phyloP scores from a whole-genome alignment of 2,329 filamentous ascomycete genomes.

The Penicillium sp. region DNA sequence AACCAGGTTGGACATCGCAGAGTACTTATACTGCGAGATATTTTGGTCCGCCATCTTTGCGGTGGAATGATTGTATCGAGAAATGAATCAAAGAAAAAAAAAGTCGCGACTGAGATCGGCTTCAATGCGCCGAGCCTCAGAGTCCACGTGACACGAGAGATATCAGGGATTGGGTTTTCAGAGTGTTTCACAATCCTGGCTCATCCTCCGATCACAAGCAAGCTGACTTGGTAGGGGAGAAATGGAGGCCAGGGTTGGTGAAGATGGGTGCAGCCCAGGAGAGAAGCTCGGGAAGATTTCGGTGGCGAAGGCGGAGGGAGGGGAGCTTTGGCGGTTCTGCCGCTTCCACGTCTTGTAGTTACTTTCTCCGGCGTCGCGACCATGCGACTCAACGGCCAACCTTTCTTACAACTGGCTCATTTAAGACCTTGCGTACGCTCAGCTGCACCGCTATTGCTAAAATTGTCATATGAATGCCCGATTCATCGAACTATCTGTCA shows the following conservation, averaged over 20 bases:
- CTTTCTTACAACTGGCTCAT: conserved; percentile 5
- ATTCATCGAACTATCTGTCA: conserved; percentile 31
- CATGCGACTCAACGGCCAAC: conserved; percentile 28
- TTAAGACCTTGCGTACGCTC: conserved; percentile 10
- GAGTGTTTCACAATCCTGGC: conserved; percentile 37
- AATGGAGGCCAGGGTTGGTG: conserved; percentile 30
- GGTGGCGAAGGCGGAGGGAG: conserved; percentile 37
- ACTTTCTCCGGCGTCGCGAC: conserved; percentile 15
- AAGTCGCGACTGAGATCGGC: conserved; percentile 30
- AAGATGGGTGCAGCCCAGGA: conserved; percentile 19
- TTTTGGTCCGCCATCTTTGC: conserved; percentile 65
- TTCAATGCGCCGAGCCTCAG: conserved; percentile 33
- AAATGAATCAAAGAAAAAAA: conserved; percentile 14
- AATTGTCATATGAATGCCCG: conserved; percentile 17
- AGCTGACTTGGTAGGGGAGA: conserved; percentile 26
- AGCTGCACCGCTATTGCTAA: not conserved
- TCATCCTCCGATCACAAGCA: conserved; percentile 36
- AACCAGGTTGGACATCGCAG: conserved; percentile 99
- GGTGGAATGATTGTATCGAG: conserved; percentile 13
- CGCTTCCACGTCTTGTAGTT: conserved; percentile 7
- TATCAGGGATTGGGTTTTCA: conserved; percentile 23
- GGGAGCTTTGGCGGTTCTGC: conserved; percentile 25
- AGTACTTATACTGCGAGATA: conserved; percentile 98
- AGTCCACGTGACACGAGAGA: conserved; percentile 32
- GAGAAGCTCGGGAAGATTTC: conserved; percentile 37